phyloP scores from a whole-genome alignment of 345 rosid genomes.

The Hirschfeldia incana region DNA sequence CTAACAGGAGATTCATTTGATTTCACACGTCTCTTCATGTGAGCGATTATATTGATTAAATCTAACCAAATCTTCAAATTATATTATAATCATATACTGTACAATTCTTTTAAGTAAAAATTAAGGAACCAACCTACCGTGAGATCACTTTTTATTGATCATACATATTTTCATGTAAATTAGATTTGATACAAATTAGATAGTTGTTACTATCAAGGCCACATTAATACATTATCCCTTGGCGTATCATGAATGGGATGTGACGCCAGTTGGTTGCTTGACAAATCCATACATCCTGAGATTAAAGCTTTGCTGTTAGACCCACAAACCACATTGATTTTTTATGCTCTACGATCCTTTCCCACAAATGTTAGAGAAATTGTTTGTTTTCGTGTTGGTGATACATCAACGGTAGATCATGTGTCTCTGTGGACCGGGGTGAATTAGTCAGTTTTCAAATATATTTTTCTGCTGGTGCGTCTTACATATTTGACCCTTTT shows the following conservation, averaged over 20 bases:
- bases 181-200: neutral
- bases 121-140: constrained; percentile 25
- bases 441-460: too few species aligned
- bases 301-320: neutral
- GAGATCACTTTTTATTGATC: neutral
- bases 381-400: too few species aligned
- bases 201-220: neutral
- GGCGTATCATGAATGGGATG: constrained; percentile 21
- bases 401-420: too few species aligned
- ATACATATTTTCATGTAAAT: neutral
- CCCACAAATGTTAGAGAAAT: too few species aligned
- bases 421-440: too few species aligned
- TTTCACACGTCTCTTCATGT: constrained; percentile 4
- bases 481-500: too few species aligned
- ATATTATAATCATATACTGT: neutral
- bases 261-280: constrained; percentile 30
- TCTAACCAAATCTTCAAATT: neutral
- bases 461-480: too few species aligned
- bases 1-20: neutral
- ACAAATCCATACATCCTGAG: neutral
- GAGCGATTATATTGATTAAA: neutral
- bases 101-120: constrained; percentile 12
- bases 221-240: neutral
- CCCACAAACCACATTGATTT: constrained; percentile 6
- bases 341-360: too few species aligned